Conservation (phyloP, 106 monocot species). For the Dactylorhiza incarnata region DNA sequence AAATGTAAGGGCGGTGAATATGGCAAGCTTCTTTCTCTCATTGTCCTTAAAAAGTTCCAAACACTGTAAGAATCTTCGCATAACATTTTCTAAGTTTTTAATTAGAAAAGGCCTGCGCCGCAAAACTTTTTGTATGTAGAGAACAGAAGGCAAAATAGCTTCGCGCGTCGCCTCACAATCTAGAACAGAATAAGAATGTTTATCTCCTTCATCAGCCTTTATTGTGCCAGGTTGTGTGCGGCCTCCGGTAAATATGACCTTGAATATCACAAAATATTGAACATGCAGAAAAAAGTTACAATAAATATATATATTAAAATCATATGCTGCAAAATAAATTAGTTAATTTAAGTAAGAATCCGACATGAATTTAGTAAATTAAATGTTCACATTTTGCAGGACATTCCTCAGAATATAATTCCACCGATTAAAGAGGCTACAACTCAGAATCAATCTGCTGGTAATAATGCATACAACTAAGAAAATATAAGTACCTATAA, state of each 20-base stretch:
- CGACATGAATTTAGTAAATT: not conserved
- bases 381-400: not conserved
- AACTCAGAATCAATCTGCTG: not conserved
- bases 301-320: not conserved
- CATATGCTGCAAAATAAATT: not conserved
- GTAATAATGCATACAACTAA: not conserved
- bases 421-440: not conserved
- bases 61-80: conserved; percentile 70
- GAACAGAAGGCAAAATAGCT: conserved; percentile 81
- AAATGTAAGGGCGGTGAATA: conserved; percentile 93
- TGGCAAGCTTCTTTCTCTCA: conserved; percentile 71
- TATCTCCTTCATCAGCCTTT: conserved; percentile 90
- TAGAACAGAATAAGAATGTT: conserved; percentile 66
- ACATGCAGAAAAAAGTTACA: not conserved
- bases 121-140: conserved; percentile 87
- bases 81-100: conserved; percentile 96
- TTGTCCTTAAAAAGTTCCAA: conserved; percentile 67
- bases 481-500: not conserved
- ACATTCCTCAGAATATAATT: not conserved
- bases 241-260: conserved; percentile 94
- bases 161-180: conserved; percentile 84
- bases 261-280: conserved; percentile 10
- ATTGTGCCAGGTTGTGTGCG: conserved; percentile 94
- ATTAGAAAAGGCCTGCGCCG: conserved; percentile 90
- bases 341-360: not conserved